Conservation (phyloP, 2,329 filamentous ascomycete genomes). For the Pseudogymnoascus sp. region DNA sequence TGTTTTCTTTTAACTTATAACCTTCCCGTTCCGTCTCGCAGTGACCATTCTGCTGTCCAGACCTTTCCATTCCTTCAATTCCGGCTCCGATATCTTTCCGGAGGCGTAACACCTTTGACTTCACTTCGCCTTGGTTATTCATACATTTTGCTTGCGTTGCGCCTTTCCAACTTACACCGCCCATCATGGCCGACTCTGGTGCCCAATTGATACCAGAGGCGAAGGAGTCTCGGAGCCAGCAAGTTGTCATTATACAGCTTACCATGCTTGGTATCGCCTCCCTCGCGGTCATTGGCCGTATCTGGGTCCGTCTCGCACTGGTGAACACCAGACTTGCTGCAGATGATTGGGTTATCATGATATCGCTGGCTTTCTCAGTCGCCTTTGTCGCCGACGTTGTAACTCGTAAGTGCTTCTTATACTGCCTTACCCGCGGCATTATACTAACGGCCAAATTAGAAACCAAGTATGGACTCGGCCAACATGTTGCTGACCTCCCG, state of each 20-base stretch:
- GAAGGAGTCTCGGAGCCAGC: not conserved
- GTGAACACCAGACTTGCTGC: not conserved
- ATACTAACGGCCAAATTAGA: not conserved
- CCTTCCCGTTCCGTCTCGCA: not conserved
- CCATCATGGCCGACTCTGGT: not conserved
- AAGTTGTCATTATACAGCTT: not conserved
- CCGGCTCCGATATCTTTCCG: not conserved
- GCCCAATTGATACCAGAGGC: not conserved
- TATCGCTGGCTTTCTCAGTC: slow-evolving; percentile 5
- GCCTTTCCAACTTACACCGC: not conserved
- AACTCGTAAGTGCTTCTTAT: not conserved
- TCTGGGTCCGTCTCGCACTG: not conserved
- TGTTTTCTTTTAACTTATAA: not conserved
- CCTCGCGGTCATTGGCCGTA: not conserved
- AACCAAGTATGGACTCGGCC: slow-evolving; percentile 1
- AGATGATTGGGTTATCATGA: not conserved
- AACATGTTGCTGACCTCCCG: not conserved
- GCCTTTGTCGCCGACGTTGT: slow-evolving; percentile 1
- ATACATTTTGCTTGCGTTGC: not conserved
- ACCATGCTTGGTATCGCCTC: not conserved
- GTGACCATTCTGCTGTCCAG: not conserved
- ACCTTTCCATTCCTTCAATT: not conserved
- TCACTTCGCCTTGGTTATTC: not conserved
- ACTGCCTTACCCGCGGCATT: not conserved
- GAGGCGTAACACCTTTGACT: not conserved